Evolutionary conservation across 345 rosid species (phyloP).

Genomic region (Psidium guajava): DNA sequence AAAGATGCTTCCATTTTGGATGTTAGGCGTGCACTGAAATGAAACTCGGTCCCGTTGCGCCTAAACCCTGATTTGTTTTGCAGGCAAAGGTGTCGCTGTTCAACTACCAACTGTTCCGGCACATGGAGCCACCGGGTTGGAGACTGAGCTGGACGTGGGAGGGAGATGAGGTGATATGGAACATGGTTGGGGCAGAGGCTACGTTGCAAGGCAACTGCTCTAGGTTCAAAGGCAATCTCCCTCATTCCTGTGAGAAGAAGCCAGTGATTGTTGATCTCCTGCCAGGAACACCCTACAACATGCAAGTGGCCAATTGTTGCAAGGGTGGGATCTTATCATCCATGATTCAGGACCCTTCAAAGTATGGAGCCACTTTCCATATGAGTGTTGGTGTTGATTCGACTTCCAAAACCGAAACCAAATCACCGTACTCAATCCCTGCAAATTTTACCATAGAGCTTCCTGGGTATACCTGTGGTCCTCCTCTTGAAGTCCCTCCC

Average conservation of each 20-base stretch:
- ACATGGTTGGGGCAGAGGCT: constrained; percentile 69
- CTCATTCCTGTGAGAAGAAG: constrained; percentile 55
- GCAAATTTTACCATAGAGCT: constrained; percentile 48
- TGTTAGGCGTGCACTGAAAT: neutral
- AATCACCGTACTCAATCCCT: constrained; percentile 25
- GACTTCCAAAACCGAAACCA: neutral
- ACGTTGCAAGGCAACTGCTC: constrained; percentile 84
- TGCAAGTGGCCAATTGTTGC: constrained; percentile 59
- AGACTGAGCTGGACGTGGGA: constrained; percentile 59
- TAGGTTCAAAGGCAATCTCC: constrained; percentile 27
- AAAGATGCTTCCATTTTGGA: neutral
- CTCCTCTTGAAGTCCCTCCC: constrained; percentile 23
- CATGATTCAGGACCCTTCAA: constrained; percentile 40
- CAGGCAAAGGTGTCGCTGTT: constrained; percentile 50
- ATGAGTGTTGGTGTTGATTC: constrained; percentile 23
- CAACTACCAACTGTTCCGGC: constrained; percentile 65
- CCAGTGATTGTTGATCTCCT: constrained; percentile 67
- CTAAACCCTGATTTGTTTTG: neutral
- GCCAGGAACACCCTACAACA: constrained; percentile 50
- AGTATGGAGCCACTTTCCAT: constrained; percentile 30
- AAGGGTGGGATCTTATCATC: constrained; percentile 67
- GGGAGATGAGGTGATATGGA: constrained; percentile 60
- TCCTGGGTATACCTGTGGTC: constrained; percentile 61
- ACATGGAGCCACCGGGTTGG: constrained; percentile 80
- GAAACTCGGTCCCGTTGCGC: neutral